Evolutionary conservation across 2,329 filamentous ascomycete genomes (phyloP).

Genomic region (Cercospora berteroae): DNA sequence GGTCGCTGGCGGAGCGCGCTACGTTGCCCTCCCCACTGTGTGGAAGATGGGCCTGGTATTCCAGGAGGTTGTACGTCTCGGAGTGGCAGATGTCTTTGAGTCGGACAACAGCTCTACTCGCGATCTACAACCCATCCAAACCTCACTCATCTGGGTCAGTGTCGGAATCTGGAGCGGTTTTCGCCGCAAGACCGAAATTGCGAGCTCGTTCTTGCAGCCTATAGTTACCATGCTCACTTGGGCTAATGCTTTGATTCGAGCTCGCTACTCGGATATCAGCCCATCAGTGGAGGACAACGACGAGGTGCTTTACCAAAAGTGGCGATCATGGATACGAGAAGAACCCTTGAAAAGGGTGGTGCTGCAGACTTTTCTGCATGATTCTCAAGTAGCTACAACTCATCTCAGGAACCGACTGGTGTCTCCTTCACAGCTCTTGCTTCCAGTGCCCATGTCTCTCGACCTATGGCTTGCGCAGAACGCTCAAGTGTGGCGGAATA

Average conservation of each 20-base stretch:
- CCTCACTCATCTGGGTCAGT: constrained; percentile 48
- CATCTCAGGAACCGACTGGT: constrained; percentile 62
- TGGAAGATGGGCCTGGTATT: constrained; percentile 58
- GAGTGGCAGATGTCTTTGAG: constrained; percentile 43
- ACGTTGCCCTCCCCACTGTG: constrained; percentile 55
- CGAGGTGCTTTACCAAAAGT: constrained; percentile 59
- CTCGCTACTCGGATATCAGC: constrained; percentile 40
- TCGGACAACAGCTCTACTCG: constrained; percentile 49
- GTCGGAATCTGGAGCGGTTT: constrained; percentile 59
- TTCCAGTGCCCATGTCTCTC: constrained; percentile 61
- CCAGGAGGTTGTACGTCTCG: constrained; percentile 47
- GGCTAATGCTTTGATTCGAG: constrained; percentile 28
- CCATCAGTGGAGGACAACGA: constrained; percentile 55
- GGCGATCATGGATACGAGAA: constrained; percentile 60
- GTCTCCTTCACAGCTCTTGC: constrained; percentile 64
- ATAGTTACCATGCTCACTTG: constrained; percentile 49
- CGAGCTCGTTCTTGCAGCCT: constrained; percentile 55
- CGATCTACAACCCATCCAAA: constrained; percentile 50
- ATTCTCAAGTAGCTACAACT: constrained; percentile 65
- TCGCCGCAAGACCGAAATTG: constrained; percentile 56
- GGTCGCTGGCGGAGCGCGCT: constrained; percentile 57
- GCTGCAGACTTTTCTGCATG: constrained; percentile 62
- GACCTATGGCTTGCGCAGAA: constrained; percentile 64
- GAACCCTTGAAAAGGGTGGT: constrained; percentile 67
- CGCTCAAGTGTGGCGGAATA: constrained; percentile 61